Evolutionary conservation across 2,329 filamentous ascomycete genomes (phyloP).

Genomic region (Talaromyces marneffei): DNA sequence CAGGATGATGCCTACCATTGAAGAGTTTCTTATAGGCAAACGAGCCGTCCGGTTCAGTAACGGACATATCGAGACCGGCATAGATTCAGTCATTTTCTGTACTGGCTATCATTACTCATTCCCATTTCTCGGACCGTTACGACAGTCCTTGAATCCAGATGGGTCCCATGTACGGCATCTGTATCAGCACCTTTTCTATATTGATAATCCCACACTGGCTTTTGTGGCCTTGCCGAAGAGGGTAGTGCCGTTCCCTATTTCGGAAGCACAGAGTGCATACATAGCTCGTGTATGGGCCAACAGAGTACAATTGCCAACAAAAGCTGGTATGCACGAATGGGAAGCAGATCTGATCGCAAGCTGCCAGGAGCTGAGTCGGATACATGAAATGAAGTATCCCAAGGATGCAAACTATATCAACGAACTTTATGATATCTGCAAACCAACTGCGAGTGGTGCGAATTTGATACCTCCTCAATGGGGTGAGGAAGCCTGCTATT

Average conservation of each 20-base stretch:
- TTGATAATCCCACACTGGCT: conserved; percentile 67
- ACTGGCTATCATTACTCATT: conserved; percentile 85
- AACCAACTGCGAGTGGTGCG: conserved; percentile 23
- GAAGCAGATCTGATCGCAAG: conserved; percentile 40
- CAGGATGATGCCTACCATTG: conserved; percentile 54
- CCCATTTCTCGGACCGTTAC: conserved; percentile 58
- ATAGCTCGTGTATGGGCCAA: conserved; percentile 73
- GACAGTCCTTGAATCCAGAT: conserved; percentile 56
- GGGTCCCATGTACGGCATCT: conserved; percentile 66
- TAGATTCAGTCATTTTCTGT: conserved; percentile 77
- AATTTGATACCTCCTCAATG: too few species aligned
- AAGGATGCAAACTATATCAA: conserved; percentile 43
- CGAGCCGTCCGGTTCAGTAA: conserved; percentile 98
- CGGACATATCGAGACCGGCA: conserved; percentile 56
- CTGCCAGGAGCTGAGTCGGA: conserved; percentile 41
- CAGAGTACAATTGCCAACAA: conserved; percentile 58
- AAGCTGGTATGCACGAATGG: conserved; percentile 63
- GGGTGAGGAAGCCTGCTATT: too few species aligned
- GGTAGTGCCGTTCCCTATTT: conserved; percentile 77
- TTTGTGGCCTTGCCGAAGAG: conserved; percentile 72
- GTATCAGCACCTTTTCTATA: conserved; percentile 75
- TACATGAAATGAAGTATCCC: conserved; percentile 51
- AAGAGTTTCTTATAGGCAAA: conserved; percentile 97
- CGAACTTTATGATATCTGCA: conserved; percentile 38
- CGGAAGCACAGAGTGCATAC: conserved; percentile 72